Evolutionary conservation across 257 asterid genomes (phyloP), one percentile per base, ranked within the genome.

Genomic region (Vinca minor): DNA sequence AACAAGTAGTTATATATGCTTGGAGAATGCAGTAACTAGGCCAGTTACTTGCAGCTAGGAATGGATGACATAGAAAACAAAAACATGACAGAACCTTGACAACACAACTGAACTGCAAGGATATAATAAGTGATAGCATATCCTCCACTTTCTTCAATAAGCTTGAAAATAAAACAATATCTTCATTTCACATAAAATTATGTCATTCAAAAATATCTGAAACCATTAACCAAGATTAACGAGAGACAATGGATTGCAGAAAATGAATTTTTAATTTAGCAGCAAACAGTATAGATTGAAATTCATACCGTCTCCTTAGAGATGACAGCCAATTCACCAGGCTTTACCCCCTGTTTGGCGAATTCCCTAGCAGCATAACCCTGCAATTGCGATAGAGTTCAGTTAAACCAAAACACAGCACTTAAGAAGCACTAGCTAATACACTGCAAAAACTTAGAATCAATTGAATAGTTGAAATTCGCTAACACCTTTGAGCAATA

Each of bases 281-380:
- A 44, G 39, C n/a, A 18, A 68, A 31, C 14, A 34, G 28, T 17
- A 61, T 23, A 20, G 17, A 34, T 44, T 57, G 20, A 21, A 59
- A 35, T 68, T 26, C 96, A 60, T 80, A 92, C 98, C 80, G 84
- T 94, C 84, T 92, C 98, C 69, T 89, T 92, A 77, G 96, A 92
- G 70, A 92, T 92, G 61, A 89, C 66, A 4, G 98, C 96, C 68
- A 92, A 76, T 74, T 92, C 98, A 63, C 87, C 88, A 41, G 94
- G 89, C 65, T 87, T 74, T 42, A 87, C 95, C 65, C 96, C 96
- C 80, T 85, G 98, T 74, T 89, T 89, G 64, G 85, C 79, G 17
- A 92, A 92, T 65, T 92, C 96, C 62, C 96, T 78, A 61, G 98
- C 98, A 29, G 96, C 98, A 71, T 92, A 92, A 20, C 98, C 96